Evolutionary conservation across 176 grass and related monocot species (phyloP), one percentile per base, ranked within the genome.

Genomic region (Aegilops longissima): DNA sequence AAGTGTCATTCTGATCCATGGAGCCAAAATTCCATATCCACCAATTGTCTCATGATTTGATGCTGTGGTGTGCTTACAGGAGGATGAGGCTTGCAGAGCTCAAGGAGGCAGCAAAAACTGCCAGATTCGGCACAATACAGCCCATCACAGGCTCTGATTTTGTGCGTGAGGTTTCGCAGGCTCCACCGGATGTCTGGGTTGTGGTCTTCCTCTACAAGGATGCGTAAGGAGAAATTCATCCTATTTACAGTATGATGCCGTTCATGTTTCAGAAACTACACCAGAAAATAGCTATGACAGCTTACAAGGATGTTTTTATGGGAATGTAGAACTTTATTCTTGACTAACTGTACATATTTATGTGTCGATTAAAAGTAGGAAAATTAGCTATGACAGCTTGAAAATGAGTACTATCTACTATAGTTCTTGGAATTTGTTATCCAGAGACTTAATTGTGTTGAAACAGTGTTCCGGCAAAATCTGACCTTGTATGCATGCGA

Each of bases 191-290:
- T 89, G 87, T 96, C 54, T 99, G 97, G 97, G 94, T 99, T 73
- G 90, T 94, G 27, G 97, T 99, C 77, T 91, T 99, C 61, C 97
- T 99, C 89, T 99, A 89, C 85, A 99, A 99, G 76, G 97, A 99
- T 9, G 92, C 92, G 97, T 97, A 93, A 79, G 74, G 51, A 16
- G 14, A 17, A 64, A 16, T 52, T 30, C 52, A 5, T 42, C 20
- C 7, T 47, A 0, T 69, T 39, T 31, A 13, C 52, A 65, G 0
- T 31, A 0, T 49, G 9, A 52, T 61, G 12, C 7, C 33, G 5
- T 11, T 70, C 42, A 9, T 65, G 44, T 39, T 16, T 27, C 35
- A 39, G 16, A 25, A 33, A 7, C 38, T 29, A 47, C 24, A 4
- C 56, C 31, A 68, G 30, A 27, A 38, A 11, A 44, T 31, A 77